Evolutionary conservation across 2,329 filamentous ascomycete species (phyloP), one percentile per base, ranked within the genome.

Genomic region (Phialophora chinensis): DNA sequence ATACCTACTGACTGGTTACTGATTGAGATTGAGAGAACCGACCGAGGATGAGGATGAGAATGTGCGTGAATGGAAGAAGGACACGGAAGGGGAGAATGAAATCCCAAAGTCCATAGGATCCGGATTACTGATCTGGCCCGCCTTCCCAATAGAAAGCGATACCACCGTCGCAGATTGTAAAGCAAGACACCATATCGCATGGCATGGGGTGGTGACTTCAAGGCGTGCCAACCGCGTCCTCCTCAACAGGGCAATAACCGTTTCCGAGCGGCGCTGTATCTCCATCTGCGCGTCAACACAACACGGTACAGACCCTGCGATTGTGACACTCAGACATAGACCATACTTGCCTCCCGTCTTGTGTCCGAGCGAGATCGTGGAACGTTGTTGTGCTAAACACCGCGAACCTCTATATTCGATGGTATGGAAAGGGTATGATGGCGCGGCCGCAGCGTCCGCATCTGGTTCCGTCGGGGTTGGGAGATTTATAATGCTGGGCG

Each of bases 1-100:
- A 71, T 58, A 66, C 53, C 35, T 65, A 72, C 47, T 72, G 25
- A 61, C 11, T 12, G 8, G n/a, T 10, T 7, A 4, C 14, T 10
- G 55, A 25, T 20, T 11, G 47, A 50, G 8, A 20, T 12, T 23
- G 47, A 20, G 20, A 25, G 47, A 6, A 17, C 2, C 4, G 14
- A 38, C 14, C 4, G 4, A 38, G 14, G 14, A 7, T 12, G 35
- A 38, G 35, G 35, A 14, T 17, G 38, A 42, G 38, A 4, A 42
- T 4, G 12, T 1, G 6, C 2, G 31, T 11, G 31, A 33, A 33
- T 10, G 33, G 1, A 3, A 12, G 11, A 35, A 35, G 10, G 10
- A 7, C 38, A 17, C 38, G 14, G 14, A 44, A 17, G 6, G 17
- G 6, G 38, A n/a, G 38, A 44, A n/a, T 5, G 38, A n/a, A 10